A percentile compares a stretch with the other conserved stretches of the same genome.
phyloP scores from a whole-genome alignment of 371 early-diverging fungal species.

The Rhizopus delemar region DNA sequence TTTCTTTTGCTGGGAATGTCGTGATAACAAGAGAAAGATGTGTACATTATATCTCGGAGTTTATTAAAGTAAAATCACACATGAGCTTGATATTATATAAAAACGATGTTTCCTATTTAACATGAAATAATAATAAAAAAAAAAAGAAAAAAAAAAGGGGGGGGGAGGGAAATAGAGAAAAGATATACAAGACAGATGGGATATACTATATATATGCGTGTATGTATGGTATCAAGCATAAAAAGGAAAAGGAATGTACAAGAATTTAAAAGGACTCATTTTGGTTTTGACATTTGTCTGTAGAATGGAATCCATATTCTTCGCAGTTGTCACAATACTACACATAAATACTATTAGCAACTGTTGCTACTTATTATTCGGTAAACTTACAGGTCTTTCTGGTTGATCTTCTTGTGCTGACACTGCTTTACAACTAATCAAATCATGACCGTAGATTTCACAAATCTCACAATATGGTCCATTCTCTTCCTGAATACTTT shows the following conservation, averaged over 20 bases:
- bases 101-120: slow-evolving; percentile 10
- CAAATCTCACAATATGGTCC: slow-evolving; percentile 68
- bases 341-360: slow-evolving; percentile 16
- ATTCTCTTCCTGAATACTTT: slow-evolving; percentile 9
- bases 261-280: slow-evolving; percentile 55
- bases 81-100: slow-evolving; percentile 10
- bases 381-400: slow-evolving; percentile 15
- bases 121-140: background rate
- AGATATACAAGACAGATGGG: background rate
- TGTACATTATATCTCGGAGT: no score
- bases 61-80: no score
- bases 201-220: background rate
- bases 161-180: slow-evolving; percentile 5
- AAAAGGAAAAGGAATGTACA: slow-evolving; percentile 1
- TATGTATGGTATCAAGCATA: no score
- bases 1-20: no score
- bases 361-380: background rate
- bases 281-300: slow-evolving; percentile 68
- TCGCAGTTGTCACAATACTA: slow-evolving; percentile 74
- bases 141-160: slow-evolving; percentile 5
- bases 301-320: slow-evolving; percentile 62
- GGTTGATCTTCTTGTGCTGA: slow-evolving; percentile 14
- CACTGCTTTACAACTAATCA: slow-evolving; percentile 65
- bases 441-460: slow-evolving; percentile 66
- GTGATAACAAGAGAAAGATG: no score